Evolutionary conservation across 768 basidiomycete species (phyloP).

Genomic region (Polyporus arcularius): DNA sequence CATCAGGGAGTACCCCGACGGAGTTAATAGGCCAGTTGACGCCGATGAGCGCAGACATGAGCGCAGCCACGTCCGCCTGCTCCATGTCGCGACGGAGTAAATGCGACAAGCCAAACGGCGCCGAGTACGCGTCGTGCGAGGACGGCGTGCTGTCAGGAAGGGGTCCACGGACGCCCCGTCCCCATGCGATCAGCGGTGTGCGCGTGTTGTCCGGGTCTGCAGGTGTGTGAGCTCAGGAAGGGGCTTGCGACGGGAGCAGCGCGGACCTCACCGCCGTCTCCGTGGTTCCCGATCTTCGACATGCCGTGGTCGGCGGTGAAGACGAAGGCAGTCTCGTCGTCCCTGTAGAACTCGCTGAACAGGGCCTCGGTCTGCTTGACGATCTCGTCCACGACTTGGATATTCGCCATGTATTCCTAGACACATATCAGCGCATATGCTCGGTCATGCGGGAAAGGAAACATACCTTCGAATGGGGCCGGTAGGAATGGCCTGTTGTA

Average conservation of each 20-base stretch:
- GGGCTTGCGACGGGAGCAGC: not conserved
- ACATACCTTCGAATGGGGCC: slow-evolving; percentile 73
- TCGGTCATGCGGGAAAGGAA: not conserved
- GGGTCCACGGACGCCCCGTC: slow-evolving; percentile 74
- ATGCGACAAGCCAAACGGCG: slow-evolving; percentile 59
- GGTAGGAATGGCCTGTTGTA: slow-evolving; percentile 84
- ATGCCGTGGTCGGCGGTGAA: slow-evolving; percentile 93
- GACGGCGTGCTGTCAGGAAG: slow-evolving; percentile 50
- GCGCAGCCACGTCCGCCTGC: slow-evolving; percentile 78
- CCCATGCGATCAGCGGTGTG: slow-evolving; percentile 85
- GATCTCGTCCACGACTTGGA: slow-evolving; percentile 75
- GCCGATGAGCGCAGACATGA: slow-evolving; percentile 78
- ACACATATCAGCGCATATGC: not conserved
- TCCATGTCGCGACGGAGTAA: slow-evolving; percentile 73
- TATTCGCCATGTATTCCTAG: slow-evolving; percentile 86
- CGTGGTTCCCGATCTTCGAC: slow-evolving; percentile 87
- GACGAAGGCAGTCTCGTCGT: slow-evolving; percentile 70
- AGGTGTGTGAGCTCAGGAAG: slow-evolving; percentile 1
- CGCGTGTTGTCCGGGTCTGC: slow-evolving; percentile 86
- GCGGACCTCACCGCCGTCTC: slow-evolving; percentile 63
- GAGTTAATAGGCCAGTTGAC: slow-evolving; percentile 79
- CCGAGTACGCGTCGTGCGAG: slow-evolving; percentile 73
- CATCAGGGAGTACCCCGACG: slow-evolving; percentile 79
- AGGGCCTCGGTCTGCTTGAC: slow-evolving; percentile 66
- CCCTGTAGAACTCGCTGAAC: slow-evolving; percentile 62